A percentile compares a stretch with the other conserved stretches of the same genome.
Conservation (phyloP, 2,329 filamentous ascomycete genomes). For the Paecilomyces sp. region DNA sequence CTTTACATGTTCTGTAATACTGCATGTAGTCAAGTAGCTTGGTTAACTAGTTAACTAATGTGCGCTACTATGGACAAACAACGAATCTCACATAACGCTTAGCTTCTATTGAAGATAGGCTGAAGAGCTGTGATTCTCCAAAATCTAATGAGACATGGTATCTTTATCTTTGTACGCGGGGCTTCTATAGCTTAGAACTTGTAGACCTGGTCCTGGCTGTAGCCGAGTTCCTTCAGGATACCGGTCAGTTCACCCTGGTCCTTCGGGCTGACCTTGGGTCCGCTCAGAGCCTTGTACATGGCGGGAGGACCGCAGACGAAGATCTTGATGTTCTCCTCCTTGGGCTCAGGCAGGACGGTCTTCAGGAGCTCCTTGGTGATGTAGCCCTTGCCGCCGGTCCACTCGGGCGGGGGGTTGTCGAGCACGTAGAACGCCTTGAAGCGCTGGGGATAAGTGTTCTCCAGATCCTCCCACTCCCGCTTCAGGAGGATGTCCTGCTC, state of each 20-base stretch:
- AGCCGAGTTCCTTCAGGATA: conserved; percentile 75
- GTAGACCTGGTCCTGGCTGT: conserved; percentile 83
- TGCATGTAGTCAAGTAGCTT: too few species aligned
- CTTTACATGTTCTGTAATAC: too few species aligned
- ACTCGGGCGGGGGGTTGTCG: conserved; percentile 73
- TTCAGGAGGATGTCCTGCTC: conserved; percentile 91
- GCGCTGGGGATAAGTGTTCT: conserved; percentile 90
- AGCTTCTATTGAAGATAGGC: not conserved
- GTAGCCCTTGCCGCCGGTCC: conserved; percentile 69
- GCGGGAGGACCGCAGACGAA: conserved; percentile 93
- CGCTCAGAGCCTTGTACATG: conserved; percentile 88
- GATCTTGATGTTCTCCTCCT: conserved; percentile 86
- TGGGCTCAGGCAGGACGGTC: conserved; percentile 88
- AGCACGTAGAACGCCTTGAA: conserved; percentile 95
- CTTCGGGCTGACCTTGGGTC: conserved; percentile 79
- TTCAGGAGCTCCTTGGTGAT: conserved; percentile 90
- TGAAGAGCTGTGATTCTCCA: not conserved
- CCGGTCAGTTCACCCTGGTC: conserved; percentile 89
- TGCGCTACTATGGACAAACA: not conserved
- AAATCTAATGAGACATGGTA: not conserved
- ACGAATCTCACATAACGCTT: not conserved
- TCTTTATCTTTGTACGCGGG: not conserved
- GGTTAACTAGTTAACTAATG: too few species aligned
- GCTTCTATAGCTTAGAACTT: conserved; percentile 62
- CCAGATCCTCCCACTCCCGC: conserved; percentile 73